Conservation (phyloP, 2,329 filamentous ascomycete species). For the Colletotrichum spaethianum region DNA sequence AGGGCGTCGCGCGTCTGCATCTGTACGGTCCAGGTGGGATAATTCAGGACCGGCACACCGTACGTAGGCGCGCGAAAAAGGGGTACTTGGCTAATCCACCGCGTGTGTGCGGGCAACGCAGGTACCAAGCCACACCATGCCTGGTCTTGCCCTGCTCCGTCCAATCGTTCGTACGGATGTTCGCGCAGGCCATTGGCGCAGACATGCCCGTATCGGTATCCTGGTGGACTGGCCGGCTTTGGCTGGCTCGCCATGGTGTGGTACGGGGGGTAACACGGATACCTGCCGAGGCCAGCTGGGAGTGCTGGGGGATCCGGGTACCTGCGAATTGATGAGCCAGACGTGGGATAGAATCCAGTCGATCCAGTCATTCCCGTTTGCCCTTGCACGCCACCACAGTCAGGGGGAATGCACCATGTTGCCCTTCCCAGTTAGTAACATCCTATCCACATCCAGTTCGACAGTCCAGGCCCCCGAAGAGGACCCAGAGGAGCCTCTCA, state of each 20-base stretch:
- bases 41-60: not conserved
- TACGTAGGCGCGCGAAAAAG: constrained; percentile 32
- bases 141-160: constrained; percentile 3
- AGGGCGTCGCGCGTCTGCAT: not conserved
- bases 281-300: constrained; percentile 23
- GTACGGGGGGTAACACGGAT: constrained; percentile 5
- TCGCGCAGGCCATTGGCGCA: not conserved
- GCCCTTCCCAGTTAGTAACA: constrained; percentile 23
- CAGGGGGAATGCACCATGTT: constrained; percentile 22
- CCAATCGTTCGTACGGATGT: constrained; percentile 15
- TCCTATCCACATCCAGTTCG: not conserved
- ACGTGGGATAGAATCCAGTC: constrained; percentile 4
- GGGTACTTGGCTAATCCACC: constrained; percentile 28
- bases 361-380: constrained; percentile 35
- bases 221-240: not conserved
- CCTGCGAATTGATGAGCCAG: constrained; percentile 13
- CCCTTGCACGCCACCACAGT: constrained; percentile 40
- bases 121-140: constrained; percentile 29
- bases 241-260: not conserved
- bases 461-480: constrained; percentile 21
- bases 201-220: constrained; percentile 22
- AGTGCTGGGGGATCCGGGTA: constrained; percentile 13
- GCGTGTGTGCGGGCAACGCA: constrained; percentile 30
- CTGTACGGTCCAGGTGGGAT: constrained; percentile 22
- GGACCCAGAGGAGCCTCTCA: constrained; percentile 30